phyloP scores from a whole-genome alignment of 176 grass and related monocot species.

The Oryza meridionalis region DNA sequence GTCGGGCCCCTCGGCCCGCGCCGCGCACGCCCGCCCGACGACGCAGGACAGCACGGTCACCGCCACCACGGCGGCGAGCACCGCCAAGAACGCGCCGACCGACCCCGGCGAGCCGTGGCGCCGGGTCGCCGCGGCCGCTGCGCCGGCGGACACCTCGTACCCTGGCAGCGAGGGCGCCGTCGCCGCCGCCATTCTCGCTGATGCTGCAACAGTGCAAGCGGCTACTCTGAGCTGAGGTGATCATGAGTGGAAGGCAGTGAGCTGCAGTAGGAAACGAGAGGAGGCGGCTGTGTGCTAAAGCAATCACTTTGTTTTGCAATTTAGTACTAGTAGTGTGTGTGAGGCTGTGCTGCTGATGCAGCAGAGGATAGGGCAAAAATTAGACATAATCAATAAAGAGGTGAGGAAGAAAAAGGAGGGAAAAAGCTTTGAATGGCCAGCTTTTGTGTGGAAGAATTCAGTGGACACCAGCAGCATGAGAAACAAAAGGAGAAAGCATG shows the following conservation, averaged over 20 bases:
- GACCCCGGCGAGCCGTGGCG: slow-evolving; percentile 33
- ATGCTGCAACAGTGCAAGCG: neutral
- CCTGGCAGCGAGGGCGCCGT: slow-evolving; percentile 39
- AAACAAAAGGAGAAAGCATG: slow-evolving; percentile 15
- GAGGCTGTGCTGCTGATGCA: neutral
- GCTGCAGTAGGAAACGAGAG: neutral
- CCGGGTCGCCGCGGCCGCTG: neutral
- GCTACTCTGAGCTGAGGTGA: slow-evolving; percentile 6
- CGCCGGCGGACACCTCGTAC: slow-evolving; percentile 36
- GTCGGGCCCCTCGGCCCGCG: slow-evolving; percentile 55
- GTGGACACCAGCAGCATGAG: slow-evolving; percentile 63
- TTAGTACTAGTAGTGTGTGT: neutral
- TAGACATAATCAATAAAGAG: neutral
- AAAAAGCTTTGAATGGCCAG: slow-evolving; percentile 25
- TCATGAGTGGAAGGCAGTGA: neutral
- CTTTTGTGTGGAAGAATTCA: slow-evolving; percentile 46
- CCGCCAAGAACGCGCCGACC: slow-evolving; percentile 66
- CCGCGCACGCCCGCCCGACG: slow-evolving; percentile 56
- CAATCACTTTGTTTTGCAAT: slow-evolving; percentile 32
- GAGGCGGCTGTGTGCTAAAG: slow-evolving; percentile 22
- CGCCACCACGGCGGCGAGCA: slow-evolving; percentile 63
- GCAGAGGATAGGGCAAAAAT: slow-evolving; percentile 21
- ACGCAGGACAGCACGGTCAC: slow-evolving; percentile 73
- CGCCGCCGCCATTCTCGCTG: slow-evolving; percentile 28
- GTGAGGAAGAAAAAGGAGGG: slow-evolving; percentile 31